phyloP scores from a whole-genome alignment of 208 protist species.

The Lotmaria passim region DNA sequence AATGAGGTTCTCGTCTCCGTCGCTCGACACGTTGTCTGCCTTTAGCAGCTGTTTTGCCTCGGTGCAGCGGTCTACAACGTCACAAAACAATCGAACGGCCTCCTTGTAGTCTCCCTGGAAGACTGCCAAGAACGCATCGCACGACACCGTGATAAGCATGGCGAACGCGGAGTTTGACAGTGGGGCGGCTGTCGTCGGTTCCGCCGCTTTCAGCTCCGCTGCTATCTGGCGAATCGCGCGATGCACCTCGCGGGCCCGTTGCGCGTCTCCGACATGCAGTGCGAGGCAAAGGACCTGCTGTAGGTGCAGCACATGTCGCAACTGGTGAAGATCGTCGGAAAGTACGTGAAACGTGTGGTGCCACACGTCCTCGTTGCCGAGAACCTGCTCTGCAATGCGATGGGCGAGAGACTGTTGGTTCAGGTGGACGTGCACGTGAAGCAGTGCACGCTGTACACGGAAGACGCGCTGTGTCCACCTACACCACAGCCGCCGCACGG shows the following conservation, averaged over 20 bases:
- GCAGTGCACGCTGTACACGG: conserved; percentile 65
- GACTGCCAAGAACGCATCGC: conserved; percentile 29
- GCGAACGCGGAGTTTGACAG: conserved; percentile 18
- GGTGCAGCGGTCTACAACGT: conserved; percentile 17
- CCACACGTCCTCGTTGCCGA: conserved; percentile 37
- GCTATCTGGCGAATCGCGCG: conserved; percentile 3
- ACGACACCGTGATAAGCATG: conserved; percentile 15
- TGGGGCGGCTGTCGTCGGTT: neutral
- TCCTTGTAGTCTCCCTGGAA: conserved; percentile 23
- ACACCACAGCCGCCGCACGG: conserved; percentile 7
- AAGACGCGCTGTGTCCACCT: conserved; percentile 45
- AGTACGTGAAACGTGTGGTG: conserved; percentile 20
- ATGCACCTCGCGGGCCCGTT: conserved; percentile 19
- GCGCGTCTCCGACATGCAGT: conserved; percentile 35
- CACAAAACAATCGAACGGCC: conserved; percentile 20
- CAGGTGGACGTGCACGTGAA: conserved; percentile 58
- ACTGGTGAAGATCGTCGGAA: conserved; percentile 29
- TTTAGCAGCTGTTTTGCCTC: conserved; percentile 12
- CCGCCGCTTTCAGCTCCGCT: neutral
- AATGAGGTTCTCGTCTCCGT: neutral
- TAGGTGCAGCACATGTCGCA: conserved; percentile 40
- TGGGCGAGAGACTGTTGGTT: conserved; percentile 66
- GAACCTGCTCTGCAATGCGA: conserved; percentile 45
- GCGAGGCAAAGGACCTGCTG: conserved; percentile 50
- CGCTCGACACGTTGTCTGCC: neutral